Percentiles rank a stretch among this genome's conserved stretches.
These are phyloP conservation scores for Pseudopyrenochaeta lycopersici DNA, from an alignment of 2,329 filamentous ascomycete genomes.

Conservation along the genomic window DNA sequence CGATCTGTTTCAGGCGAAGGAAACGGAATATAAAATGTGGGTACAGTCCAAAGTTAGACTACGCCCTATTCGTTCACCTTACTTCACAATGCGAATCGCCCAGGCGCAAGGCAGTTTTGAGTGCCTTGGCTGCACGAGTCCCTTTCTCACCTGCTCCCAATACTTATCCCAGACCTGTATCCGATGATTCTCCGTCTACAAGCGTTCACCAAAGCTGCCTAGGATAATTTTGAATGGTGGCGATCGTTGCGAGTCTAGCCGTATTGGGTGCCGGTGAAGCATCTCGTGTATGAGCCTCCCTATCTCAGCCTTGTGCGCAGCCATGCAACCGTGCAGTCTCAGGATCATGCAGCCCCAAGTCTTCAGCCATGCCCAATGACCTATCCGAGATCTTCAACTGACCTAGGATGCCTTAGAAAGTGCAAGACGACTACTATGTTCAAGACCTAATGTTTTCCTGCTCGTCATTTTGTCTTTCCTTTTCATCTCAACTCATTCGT, in stretches of 20 bases:
- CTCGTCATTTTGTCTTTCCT: too few species aligned
- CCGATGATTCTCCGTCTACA: too few species aligned
- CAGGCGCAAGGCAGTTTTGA: too few species aligned
- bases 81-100: too few species aligned
- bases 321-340: neutral
- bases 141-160: too few species aligned
- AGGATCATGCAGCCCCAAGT: neutral
- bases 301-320: constrained; percentile 14
- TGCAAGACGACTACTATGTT: neutral
- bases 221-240: neutral
- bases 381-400: neutral
- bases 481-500: too few species aligned
- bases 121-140: too few species aligned
- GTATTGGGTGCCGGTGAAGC: constrained; percentile 12
- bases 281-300: constrained; percentile 6
- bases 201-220: too few species aligned
- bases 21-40: neutral
- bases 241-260: constrained; percentile 7
- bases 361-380: neutral
- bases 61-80: too few species aligned
- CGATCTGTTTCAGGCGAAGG: neutral
- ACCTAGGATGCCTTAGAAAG: neutral
- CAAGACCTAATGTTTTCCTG: neutral
- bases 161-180: too few species aligned
- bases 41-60: too few species aligned